phyloP scores from a whole-genome alignment of 306 rosid species.

The Astragalus membranaceus region DNA sequence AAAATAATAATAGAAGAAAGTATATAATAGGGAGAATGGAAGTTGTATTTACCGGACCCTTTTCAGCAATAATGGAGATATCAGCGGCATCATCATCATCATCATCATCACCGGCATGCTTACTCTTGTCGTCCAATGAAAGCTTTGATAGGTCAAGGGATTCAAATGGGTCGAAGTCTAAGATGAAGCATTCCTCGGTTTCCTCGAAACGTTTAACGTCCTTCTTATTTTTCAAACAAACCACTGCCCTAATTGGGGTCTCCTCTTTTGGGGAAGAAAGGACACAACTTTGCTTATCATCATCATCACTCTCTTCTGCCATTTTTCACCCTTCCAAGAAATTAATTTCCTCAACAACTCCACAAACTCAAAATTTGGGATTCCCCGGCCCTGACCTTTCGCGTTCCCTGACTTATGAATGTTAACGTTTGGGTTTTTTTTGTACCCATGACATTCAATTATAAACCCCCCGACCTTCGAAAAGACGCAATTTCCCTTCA shows the following conservation, averaged over 20 bases:
- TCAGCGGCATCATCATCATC: no score
- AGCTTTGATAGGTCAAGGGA: constrained; percentile 15
- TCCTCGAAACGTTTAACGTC: constrained; percentile 47
- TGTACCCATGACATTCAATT: no score
- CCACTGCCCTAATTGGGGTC: constrained; percentile 22
- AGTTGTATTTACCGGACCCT: constrained; percentile 39
- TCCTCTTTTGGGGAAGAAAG: constrained; percentile 13
- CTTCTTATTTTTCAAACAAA: constrained; percentile 29
- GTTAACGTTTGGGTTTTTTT: no score
- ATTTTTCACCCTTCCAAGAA: background rate
- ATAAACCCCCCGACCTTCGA: no score
- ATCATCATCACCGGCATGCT: background rate
- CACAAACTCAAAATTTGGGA: background rate
- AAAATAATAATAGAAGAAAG: background rate
- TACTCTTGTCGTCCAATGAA: background rate
- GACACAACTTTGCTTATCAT: background rate
- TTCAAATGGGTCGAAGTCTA: constrained; percentile 51
- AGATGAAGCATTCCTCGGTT: constrained; percentile 61
- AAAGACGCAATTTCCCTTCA: no score
- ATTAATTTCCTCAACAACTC: background rate
- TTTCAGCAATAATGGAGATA: constrained; percentile 41
- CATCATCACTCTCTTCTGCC: constrained; percentile 2
- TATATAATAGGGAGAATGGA: background rate
- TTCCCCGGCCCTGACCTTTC: background rate
- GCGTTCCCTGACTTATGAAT: background rate